Base-by-base conservation (phyloP, 1,284 basidiomycete species). In the Microbotryum intermedium region DNA sequence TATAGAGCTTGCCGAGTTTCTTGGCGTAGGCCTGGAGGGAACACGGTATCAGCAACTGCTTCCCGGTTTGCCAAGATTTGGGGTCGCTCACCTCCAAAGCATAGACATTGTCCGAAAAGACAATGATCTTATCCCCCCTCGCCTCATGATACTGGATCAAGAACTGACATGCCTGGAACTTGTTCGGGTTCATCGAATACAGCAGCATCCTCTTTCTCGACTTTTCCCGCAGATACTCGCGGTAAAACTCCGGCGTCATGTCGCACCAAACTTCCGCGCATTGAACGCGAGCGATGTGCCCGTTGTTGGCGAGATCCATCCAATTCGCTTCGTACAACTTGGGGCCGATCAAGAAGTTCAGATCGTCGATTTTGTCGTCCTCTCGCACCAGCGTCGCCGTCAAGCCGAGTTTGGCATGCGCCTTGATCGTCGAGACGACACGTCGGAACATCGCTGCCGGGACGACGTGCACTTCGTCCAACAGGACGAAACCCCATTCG, bases 181-280 rank as follows among this genome's bases (percentile, higher is more conserved):
- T 98, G 74, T 89, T 90, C 25, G 95, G 95, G 73, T 99, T 99
- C 95, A 98, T 98, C 79, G 92, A 97, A 74, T 97, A 97, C 16
- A 99, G 80, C 34, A 99, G 80, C 83, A 95, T 97, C 68, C 90
- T 85, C 75, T 95, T 95, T 59, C 95, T 82, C 51, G 73, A 74
- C 74, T 88, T 86, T 74, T 93, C 90, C 64, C 90, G 83, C 64
- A 99, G 81, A 74, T 99, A 98, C 77, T 99, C 94, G 70, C 90
- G 86, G 75, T 98, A 99, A 74, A 99, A 99, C 74, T 98, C 93
- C n/a, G 95, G 94, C 34, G 95, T 97, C 95, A 98, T 98, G 10
- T 92, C 90, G 73, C 95, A 99, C 95, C 95, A 98, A 7, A 99
- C 95, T 77, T 99, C 95, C 18, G 95, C 95, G 74, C 93, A 97